A percentile compares a stretch with the other conserved stretches of the same genome.
phyloP scores from a whole-genome alignment of 2,329 filamentous ascomycete genomes.

The Laburnicola sp. region DNA sequence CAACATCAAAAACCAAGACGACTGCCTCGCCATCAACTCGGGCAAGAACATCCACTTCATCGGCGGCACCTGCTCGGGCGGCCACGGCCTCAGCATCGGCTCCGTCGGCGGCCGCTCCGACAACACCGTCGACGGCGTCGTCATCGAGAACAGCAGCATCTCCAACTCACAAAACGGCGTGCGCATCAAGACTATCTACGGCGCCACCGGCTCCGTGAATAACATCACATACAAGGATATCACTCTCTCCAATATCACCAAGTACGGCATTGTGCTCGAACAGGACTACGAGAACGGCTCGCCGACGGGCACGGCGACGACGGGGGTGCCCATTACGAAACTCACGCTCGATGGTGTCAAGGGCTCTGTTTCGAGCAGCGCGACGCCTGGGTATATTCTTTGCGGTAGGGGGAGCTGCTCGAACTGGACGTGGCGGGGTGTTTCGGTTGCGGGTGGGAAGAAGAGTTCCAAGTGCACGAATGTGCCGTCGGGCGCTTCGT shows the following conservation, averaged over 20 bases:
- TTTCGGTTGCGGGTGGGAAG: conserved; percentile 1
- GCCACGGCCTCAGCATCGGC: conserved; percentile 61
- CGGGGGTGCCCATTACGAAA: conserved; percentile 49
- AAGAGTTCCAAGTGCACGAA: not conserved
- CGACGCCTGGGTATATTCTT: conserved; percentile 54
- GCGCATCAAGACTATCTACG: conserved; percentile 59
- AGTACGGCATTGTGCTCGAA: conserved; percentile 54
- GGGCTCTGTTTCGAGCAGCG: conserved; percentile 38
- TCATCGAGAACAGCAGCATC: conserved; percentile 53
- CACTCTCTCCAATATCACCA: conserved; percentile 45
- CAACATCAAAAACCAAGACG: conserved; percentile 60
- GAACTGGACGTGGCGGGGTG: conserved; percentile 22
- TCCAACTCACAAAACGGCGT: conserved; percentile 57
- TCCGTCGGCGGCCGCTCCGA: conserved; percentile 57
- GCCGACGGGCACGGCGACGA: conserved; percentile 49
- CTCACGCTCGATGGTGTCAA: conserved; percentile 46
- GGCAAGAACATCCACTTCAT: conserved; percentile 43
- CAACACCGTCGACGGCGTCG: conserved; percentile 40
- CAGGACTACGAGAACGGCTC: conserved; percentile 55
- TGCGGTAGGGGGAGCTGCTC: conserved; percentile 56
- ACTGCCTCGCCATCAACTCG: conserved; percentile 61
- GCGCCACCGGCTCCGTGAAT: conserved; percentile 49
- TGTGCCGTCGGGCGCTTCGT: not conserved
- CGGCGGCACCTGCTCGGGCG: conserved; percentile 52
- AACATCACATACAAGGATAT: conserved; percentile 23